A percentile compares a stretch with the other conserved stretches of the same genome.
phyloP scores from a whole-genome alignment of 2,329 filamentous ascomycete species.

The Cryphonectria carpinicola region DNA sequence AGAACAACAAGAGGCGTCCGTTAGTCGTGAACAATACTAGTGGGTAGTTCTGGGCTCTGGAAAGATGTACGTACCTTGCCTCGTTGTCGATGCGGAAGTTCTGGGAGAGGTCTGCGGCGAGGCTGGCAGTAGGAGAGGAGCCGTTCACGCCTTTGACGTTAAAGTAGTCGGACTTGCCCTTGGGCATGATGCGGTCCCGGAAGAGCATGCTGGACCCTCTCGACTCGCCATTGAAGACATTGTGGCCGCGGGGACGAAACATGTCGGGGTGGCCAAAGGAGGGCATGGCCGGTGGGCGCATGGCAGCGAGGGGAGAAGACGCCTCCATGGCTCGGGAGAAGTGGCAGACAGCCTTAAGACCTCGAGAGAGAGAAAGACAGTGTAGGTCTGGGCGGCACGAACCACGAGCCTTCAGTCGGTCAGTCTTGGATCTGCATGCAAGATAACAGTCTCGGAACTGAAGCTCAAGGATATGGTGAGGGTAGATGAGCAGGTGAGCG shows the following conservation, averaged over 20 bases:
- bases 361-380: slow-evolving; percentile 2
- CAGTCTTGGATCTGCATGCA: slow-evolving; percentile 17
- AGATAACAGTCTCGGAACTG: slow-evolving; percentile 6
- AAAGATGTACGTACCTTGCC: slow-evolving; percentile 67
- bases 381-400: slow-evolving; percentile 7
- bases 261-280: slow-evolving; percentile 63
- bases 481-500: slow-evolving; percentile 23
- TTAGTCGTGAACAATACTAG: slow-evolving; percentile 27
- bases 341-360: slow-evolving; percentile 20
- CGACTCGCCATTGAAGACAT: slow-evolving; percentile 55
- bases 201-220: slow-evolving; percentile 74
- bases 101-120: slow-evolving; percentile 92
- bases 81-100: slow-evolving; percentile 92
- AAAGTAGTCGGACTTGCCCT: slow-evolving; percentile 76
- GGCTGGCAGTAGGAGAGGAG: slow-evolving; percentile 86
- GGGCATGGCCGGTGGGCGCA: slow-evolving; percentile 76
- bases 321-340: slow-evolving; percentile 71
- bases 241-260: slow-evolving; percentile 55
- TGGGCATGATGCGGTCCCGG: slow-evolving; percentile 67
- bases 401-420: slow-evolving; percentile 14
- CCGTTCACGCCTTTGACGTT: slow-evolving; percentile 75
- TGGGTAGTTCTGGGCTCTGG: background rate
- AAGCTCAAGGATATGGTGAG: slow-evolving; percentile 17
- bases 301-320: slow-evolving; percentile 90
- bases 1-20: slow-evolving; percentile 27